A percentile compares a stretch with the other conserved stretches of the same genome.
phyloP scores from a whole-genome alignment of 2,329 filamentous ascomycete species.

The Eutypa lata region DNA sequence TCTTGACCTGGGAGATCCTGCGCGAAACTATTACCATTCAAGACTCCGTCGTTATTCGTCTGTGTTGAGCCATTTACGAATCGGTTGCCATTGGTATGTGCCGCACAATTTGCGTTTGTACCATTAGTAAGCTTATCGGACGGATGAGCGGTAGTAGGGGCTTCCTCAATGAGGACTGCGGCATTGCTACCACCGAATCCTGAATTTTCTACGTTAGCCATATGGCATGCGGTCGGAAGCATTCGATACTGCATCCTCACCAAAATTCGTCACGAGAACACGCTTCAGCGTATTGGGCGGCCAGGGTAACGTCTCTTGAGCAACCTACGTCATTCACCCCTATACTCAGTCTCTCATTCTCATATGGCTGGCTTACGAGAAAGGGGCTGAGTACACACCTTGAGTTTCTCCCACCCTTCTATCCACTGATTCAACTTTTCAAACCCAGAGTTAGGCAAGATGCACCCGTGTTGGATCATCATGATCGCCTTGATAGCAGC shows the following conservation, averaged over 20 bases:
- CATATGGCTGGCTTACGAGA: no score
- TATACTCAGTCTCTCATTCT: no score
- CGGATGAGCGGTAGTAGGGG: no score
- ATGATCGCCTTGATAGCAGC: constrained; percentile 25
- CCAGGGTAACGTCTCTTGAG: constrained; percentile 13
- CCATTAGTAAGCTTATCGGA: no score
- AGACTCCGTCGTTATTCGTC: no score
- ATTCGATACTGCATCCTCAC: constrained; percentile 3
- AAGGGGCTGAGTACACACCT: no score
- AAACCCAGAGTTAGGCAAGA: constrained; percentile 24
- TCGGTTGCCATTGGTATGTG: no score
- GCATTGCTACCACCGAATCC: constrained; percentile 22
- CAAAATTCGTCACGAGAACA: constrained; percentile 22
- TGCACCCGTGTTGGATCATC: constrained; percentile 19
- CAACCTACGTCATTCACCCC: no score
- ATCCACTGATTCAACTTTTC: constrained; percentile 18
- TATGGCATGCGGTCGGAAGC: neutral
- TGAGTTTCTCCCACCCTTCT: constrained; percentile 7
- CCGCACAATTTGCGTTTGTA: neutral
- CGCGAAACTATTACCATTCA: neutral
- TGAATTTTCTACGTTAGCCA: neutral
- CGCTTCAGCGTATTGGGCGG: constrained; percentile 13
- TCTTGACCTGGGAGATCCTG: neutral
- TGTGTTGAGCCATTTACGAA: no score
- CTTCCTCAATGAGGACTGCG: constrained; percentile 14